Percentiles rank a stretch among this genome's conserved stretches.
These are phyloP conservation scores for Ustilago lituana DNA, from an alignment of 1,284 basidiomycete species.

Conservation along the genomic window DNA sequence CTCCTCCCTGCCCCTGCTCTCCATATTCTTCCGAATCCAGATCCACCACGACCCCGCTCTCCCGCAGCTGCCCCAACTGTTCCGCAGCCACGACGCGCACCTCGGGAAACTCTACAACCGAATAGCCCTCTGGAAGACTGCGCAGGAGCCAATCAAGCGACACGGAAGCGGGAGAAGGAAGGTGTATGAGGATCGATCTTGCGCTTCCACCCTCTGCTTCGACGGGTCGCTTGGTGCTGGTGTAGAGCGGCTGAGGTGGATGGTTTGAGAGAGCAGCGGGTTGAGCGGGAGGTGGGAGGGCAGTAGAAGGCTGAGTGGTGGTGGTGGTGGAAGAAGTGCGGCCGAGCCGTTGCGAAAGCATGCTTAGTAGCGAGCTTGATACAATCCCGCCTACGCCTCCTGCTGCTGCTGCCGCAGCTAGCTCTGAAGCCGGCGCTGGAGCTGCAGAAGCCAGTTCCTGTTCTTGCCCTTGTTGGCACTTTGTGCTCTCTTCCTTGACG, in stretches of 20 bases:
- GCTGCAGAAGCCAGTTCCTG: too few species aligned
- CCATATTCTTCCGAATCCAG: not conserved
- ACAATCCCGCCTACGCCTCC: constrained; percentile 8
- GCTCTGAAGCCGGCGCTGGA: too few species aligned
- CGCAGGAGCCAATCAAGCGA: constrained; percentile 8
- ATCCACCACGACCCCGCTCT: too few species aligned
- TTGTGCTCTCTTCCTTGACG: too few species aligned
- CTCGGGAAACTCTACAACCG: constrained; percentile 26
- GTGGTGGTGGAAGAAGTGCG: not conserved
- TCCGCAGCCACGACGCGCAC: constrained; percentile 1
- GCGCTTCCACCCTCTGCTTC: not conserved
- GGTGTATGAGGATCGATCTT: constrained; percentile 3
- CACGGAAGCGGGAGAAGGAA: not conserved
- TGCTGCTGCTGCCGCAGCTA: too few species aligned
- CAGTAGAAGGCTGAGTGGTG: too few species aligned
- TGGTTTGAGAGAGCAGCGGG: too few species aligned
- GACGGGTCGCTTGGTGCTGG: not conserved
- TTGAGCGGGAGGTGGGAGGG: too few species aligned
- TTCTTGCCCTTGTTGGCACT: too few species aligned
- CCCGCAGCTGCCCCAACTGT: too few species aligned
- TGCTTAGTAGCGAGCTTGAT: constrained; percentile 11
- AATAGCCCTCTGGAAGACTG: constrained; percentile 17
- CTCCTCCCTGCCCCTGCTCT: not conserved
- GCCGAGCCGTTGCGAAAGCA: constrained; percentile 17
- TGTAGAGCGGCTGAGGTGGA: not conserved